Evolutionary conservation across 495 filamentous ascomycete genomes (phyloP).

Genomic region (Daldinia vernicosa): DNA sequence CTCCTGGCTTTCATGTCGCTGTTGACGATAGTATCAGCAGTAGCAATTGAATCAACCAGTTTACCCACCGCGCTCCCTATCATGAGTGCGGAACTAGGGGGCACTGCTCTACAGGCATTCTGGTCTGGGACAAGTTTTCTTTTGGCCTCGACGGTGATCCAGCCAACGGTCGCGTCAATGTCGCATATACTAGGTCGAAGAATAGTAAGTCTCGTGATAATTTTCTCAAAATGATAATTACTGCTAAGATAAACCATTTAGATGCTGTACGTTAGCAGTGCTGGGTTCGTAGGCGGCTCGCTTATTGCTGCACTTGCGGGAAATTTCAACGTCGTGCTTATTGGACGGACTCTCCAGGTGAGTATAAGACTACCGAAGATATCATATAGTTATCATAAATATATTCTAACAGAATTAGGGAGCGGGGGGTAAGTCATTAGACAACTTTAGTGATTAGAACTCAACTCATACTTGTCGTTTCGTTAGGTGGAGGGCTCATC

Average conservation of each 20-base stretch:
- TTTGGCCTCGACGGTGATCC: slow-evolving; percentile 61
- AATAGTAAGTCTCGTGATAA: not conserved
- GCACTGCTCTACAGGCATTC: slow-evolving; percentile 67
- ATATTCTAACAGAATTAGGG: slow-evolving; percentile 47
- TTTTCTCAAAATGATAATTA: not conserved
- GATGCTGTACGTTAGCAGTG: slow-evolving; percentile 60
- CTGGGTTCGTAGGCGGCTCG: slow-evolving; percentile 67
- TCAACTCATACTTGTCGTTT: slow-evolving; percentile 1
- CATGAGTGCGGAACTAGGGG: slow-evolving; percentile 59
- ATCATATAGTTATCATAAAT: not conserved
- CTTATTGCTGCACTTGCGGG: slow-evolving; percentile 67
- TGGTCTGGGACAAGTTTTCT: slow-evolving; percentile 67
- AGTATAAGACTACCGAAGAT: not conserved
- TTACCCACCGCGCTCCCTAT: slow-evolving; percentile 75
- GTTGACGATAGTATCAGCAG: slow-evolving; percentile 69
- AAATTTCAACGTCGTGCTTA: slow-evolving; percentile 67
- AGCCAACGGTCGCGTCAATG: slow-evolving; percentile 60
- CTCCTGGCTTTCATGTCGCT: slow-evolving; percentile 65
- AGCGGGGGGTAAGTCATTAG: slow-evolving; percentile 54
- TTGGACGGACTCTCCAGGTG: slow-evolving; percentile 69
- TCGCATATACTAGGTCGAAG: slow-evolving; percentile 62
- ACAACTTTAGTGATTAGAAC: not conserved
- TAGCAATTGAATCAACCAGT: slow-evolving; percentile 77
- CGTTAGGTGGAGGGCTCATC: slow-evolving; percentile 68
- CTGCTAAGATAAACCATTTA: slow-evolving; percentile 8